These are phyloP conservation scores for Syzygium aqueum DNA, from an alignment of 345 rosid genomes.

Conservation along the genomic window DNA sequence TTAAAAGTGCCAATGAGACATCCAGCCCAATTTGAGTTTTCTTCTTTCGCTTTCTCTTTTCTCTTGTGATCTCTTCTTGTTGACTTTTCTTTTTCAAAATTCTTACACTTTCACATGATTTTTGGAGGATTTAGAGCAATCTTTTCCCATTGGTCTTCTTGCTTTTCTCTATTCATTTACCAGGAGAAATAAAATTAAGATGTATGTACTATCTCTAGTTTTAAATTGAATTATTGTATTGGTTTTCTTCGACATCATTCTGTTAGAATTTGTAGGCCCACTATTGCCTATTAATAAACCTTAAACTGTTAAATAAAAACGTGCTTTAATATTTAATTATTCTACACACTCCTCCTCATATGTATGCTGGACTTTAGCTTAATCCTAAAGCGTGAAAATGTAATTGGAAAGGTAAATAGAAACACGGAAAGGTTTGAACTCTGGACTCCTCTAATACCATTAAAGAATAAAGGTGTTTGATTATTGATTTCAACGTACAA, in stretches of 20 bases:
- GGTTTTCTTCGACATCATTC: no score
- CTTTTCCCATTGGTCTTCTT: neutral
- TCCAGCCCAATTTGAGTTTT: neutral
- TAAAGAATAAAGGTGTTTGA: no score
- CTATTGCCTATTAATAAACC: neutral
- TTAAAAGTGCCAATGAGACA: neutral
- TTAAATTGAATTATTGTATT: no score
- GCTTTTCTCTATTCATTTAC: neutral
- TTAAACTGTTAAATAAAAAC: neutral
- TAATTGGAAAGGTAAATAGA: neutral
- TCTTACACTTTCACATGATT: neutral
- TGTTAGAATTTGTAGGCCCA: no score
- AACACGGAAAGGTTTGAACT: no score
- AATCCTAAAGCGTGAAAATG: neutral
- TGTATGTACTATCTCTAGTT: no score
- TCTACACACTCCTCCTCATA: neutral
- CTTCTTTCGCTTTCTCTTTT: neutral
- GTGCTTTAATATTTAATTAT: neutral
- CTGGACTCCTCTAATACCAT: no score
- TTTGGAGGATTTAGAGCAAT: neutral
- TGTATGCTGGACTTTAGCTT: neutral
- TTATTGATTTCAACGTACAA: no score
- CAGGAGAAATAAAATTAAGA: neutral
- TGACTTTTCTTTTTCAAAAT: neutral
- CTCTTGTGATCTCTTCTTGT: neutral